Evolutionary conservation across 2,329 filamentous ascomycete genomes (phyloP), one percentile per base, ranked within the genome.

Genomic region (Sporothrix humicola): DNA sequence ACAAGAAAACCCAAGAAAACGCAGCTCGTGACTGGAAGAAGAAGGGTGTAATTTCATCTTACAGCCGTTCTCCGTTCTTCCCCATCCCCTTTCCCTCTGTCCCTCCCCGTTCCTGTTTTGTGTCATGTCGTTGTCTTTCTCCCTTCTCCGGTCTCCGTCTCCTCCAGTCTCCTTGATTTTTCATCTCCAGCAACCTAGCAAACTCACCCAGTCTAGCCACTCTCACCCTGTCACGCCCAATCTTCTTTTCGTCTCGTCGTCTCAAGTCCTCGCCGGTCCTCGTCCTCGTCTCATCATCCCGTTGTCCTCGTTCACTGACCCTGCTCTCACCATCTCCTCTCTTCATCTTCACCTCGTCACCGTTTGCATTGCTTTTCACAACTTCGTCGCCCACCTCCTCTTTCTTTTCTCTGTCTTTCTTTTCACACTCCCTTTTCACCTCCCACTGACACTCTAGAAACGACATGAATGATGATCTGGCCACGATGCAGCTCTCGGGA

Each of bases 401-500:
- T 42, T n/a, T n/a, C n/a, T n/a, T n/a, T n/a, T n/a, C n/a, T n/a
- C n/a, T n/a, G n/a, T n/a, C n/a, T n/a, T n/a, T n/a, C n/a, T n/a
- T n/a, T n/a, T n/a, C n/a, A n/a, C n/a, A n/a, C n/a, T n/a, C n/a
- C n/a, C n/a, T n/a, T n/a, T n/a, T n/a, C n/a, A n/a, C n/a, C n/a
- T n/a, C 6, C 17, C 9, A 26, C 42, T n/a, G 31, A 26, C 50
- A 31, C 20, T 12, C n/a, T 37, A 7, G 31, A 54, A 42, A 10
- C 48, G 73, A 73, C 72, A 73, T 56, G 61, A 71, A 76, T 37
- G 46, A 76, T 73, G 76, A 37, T 20, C 23, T 17, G 15, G 20
- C 72, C 59, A 44, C 56, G 13, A 77, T 76, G 75, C 72, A 75
- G 54, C 78, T 86, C n/a, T 78, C 79, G 0, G 63, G 75, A 8